Conservation (phyloP, 495 filamentous ascomycete species). For the Podospora bellae-mahoneyi region DNA sequence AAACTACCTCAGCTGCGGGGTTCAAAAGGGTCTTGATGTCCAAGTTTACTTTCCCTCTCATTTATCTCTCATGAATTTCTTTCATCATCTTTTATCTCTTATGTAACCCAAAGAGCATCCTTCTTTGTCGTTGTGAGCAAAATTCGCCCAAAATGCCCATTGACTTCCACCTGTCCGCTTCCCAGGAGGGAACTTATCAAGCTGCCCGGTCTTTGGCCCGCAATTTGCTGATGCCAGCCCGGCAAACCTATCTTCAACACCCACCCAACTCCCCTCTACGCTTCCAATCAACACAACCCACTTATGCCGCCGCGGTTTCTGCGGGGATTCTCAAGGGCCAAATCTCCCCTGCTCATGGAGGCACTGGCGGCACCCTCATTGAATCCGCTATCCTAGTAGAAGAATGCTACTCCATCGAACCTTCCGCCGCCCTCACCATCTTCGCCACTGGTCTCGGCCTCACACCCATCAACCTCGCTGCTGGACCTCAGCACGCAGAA, state of each 20-base stretch:
- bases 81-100: neutral
- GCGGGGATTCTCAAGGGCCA: conserved; percentile 50
- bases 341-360: conserved; percentile 43
- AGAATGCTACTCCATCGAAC: conserved; percentile 51
- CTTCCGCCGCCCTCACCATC: conserved; percentile 46
- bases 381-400: conserved; percentile 52
- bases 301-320: conserved; percentile 41
- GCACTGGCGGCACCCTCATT: conserved; percentile 40
- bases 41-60: neutral
- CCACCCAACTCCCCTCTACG: conserved; percentile 30
- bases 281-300: conserved; percentile 46
- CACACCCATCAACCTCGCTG: conserved; percentile 45
- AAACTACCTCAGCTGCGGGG: neutral
- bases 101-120: neutral
- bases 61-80: neutral
- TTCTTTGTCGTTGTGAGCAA: neutral
- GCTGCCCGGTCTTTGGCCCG: conserved; percentile 37
- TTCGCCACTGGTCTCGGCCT: conserved; percentile 52
- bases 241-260: conserved; percentile 34
- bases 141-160: conserved; percentile 30
- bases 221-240: conserved; percentile 36
- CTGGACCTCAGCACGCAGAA: conserved; percentile 39
- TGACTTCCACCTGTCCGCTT: conserved; percentile 40
- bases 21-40: neutral
- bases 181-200: conserved; percentile 35